Evolutionary conservation across 805 yeast species (phyloP).

Genomic region (Candida argentea): DNA sequence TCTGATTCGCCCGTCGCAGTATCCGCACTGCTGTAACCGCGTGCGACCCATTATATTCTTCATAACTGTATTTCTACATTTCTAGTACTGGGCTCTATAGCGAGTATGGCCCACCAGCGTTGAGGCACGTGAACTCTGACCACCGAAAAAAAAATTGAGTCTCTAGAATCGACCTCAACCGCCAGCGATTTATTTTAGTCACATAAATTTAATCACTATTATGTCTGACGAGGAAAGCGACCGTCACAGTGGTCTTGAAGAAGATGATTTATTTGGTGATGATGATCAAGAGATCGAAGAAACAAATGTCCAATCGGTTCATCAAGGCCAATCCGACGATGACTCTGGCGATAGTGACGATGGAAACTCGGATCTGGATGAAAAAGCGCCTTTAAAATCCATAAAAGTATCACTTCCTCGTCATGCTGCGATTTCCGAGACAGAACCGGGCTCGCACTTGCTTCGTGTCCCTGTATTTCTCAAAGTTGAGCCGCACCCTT

Average conservation of each 20-base stretch:
- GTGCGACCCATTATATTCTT: too few species aligned
- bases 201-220: not conserved
- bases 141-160: too few species aligned
- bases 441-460: slow-evolving; percentile 28
- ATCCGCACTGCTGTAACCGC: too few species aligned
- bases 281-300: slow-evolving; percentile 15
- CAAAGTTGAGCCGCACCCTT: slow-evolving; percentile 76
- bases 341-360: slow-evolving; percentile 26
- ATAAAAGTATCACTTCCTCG: slow-evolving; percentile 35
- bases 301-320: slow-evolving; percentile 11
- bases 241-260: too few species aligned
- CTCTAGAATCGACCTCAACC: too few species aligned
- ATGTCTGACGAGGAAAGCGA: slow-evolving; percentile 8
- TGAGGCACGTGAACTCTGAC: too few species aligned
- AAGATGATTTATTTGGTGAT: slow-evolving; percentile 31
- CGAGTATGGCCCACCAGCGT: too few species aligned
- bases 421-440: slow-evolving; percentile 33
- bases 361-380: slow-evolving; percentile 24
- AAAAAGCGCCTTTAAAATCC: slow-evolving; percentile 23
- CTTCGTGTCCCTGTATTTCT: slow-evolving; percentile 77
- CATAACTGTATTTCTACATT: too few species aligned
- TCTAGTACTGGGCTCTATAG: too few species aligned
- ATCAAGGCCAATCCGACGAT: slow-evolving; percentile 16
- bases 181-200: too few species aligned
- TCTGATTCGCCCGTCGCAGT: too few species aligned